phyloP scores from a whole-genome alignment of 805 yeast genomes.

The Lipomyces oligophaga region DNA sequence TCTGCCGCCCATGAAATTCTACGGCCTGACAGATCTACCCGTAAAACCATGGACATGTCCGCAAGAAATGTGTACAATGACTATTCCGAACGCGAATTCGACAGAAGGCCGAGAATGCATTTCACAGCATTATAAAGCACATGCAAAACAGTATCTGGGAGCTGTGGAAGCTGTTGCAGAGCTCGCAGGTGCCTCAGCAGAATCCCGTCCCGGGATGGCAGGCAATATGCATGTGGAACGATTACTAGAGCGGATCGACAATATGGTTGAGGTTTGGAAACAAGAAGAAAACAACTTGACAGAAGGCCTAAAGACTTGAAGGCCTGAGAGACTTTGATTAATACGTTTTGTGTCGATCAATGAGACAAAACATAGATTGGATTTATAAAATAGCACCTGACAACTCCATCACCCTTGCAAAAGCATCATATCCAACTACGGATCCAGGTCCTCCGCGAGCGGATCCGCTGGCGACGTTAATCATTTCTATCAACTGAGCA shows the following conservation, averaged over 20 bases:
- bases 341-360: not conserved
- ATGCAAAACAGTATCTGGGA: slow-evolving; percentile 13
- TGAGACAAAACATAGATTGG: slow-evolving; percentile 16
- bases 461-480: slow-evolving; percentile 30
- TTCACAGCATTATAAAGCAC: slow-evolving; percentile 21
- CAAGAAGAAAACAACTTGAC: not conserved
- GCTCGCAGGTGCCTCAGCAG: too few species aligned
- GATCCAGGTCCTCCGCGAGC: slow-evolving; percentile 10
- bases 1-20: not conserved
- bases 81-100: slow-evolving; percentile 10
- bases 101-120: slow-evolving; percentile 16
- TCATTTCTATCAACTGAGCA: slow-evolving; percentile 37
- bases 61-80: slow-evolving; percentile 14
- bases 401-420: slow-evolving; percentile 32
- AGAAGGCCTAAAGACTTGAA: not conserved
- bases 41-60: slow-evolving; percentile 20
- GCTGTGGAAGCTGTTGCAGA: slow-evolving; percentile 18
- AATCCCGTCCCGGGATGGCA: too few species aligned
- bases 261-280: slow-evolving; percentile 17
- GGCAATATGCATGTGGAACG: slow-evolving; percentile 13
- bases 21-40: slow-evolving; percentile 1
- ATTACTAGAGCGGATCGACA: slow-evolving; percentile 16
- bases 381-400: slow-evolving; percentile 21
- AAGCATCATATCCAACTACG: slow-evolving; percentile 30
- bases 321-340: not conserved